Evolutionary conservation across 116 monocot genomes (phyloP).

Genomic region (Dioscorea cayenensis): DNA sequence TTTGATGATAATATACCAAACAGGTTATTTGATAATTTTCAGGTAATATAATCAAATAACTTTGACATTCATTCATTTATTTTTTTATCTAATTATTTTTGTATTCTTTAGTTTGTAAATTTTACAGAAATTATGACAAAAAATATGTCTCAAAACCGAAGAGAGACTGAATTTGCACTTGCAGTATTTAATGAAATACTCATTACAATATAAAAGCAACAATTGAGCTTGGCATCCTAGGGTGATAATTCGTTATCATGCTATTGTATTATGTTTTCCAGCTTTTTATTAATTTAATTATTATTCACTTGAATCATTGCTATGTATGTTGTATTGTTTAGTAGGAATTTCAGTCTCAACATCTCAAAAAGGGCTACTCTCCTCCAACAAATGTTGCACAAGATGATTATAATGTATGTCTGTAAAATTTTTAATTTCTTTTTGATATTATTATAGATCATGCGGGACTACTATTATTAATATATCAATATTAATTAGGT

Average conservation of each 20-base stretch:
- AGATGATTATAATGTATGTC: constrained; percentile 18
- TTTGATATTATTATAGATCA: not conserved
- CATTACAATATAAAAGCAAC: constrained; percentile 85
- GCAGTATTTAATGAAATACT: constrained; percentile 84
- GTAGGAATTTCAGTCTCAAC: constrained; percentile 16
- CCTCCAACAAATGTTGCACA: constrained; percentile 27
- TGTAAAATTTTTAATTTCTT: too few species aligned
- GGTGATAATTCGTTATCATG: constrained; percentile 10
- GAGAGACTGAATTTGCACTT: constrained; percentile 85
- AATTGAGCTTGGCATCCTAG: constrained; percentile 69
- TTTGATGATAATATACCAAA: constrained; percentile 73
- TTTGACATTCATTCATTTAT: too few species aligned
- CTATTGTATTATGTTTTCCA: too few species aligned
- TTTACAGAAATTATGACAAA: constrained; percentile 86
- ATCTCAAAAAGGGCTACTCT: constrained; percentile 56
- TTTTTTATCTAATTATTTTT: not conserved
- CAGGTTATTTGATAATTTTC: constrained; percentile 63
- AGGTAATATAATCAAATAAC: constrained; percentile 17
- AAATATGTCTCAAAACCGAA: constrained; percentile 31
- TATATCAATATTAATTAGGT: constrained; percentile 24
- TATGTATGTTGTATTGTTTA: not conserved
- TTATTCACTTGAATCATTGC: not conserved
- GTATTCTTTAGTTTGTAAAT: constrained; percentile 73
- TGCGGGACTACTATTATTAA: not conserved
- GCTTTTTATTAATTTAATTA: not conserved